phyloP scores from a whole-genome alignment of 1,139 yeast genomes.

The Lodderomyces pseudojiufengensis region DNA sequence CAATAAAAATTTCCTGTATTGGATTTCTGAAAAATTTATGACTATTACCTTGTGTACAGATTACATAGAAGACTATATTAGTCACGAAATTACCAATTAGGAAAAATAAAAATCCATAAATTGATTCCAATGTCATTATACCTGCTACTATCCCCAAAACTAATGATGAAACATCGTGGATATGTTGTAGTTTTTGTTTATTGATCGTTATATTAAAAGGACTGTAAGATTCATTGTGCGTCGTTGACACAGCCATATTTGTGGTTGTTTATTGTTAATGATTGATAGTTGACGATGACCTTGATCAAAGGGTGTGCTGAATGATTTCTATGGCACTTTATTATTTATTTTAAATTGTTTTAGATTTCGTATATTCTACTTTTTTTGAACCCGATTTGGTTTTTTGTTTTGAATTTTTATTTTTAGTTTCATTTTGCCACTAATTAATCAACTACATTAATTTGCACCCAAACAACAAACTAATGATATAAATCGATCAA shows the following conservation, averaged over 20 bases:
- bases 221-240: conserved; percentile 8
- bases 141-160: conserved; percentile 73
- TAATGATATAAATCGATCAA: no score
- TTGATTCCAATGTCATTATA: conserved; percentile 62
- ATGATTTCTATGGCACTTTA: no score
- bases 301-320: not conserved
- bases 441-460: no score
- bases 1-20: conserved; percentile 51
- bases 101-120: conserved; percentile 60
- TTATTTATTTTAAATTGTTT: no score
- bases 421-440: no score
- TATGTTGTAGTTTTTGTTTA: conserved; percentile 41
- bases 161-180: conserved; percentile 65
- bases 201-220: conserved; percentile 31
- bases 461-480: conserved; percentile 8
- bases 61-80: conserved; percentile 37
- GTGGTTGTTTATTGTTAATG: no score
- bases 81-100: conserved; percentile 44
- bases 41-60: conserved; percentile 44
- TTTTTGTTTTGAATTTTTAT: no score
- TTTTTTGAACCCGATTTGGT: no score
- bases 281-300: no score
- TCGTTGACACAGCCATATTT: no score
- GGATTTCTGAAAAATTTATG: conserved; percentile 50
- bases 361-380: no score